phyloP scores from a whole-genome alignment of 352 stramenopile genomes.

The Globisporangium barbulae region DNA sequence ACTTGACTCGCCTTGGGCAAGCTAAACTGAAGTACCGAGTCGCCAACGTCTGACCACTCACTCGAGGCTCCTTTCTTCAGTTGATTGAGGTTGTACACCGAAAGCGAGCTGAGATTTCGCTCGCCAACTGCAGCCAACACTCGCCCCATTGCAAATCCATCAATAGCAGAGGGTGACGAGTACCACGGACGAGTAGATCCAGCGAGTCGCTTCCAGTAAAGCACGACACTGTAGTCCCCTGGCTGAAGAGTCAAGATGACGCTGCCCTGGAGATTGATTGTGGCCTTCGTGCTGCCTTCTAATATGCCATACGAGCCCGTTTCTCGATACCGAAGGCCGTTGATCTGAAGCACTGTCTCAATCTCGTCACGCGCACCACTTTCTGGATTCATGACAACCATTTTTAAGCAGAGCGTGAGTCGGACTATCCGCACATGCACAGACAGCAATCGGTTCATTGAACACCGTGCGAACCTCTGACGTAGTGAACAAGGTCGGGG shows the following conservation, averaged over 20 bases:
- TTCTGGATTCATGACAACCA: slow-evolving; percentile 32
- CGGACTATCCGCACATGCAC: background rate
- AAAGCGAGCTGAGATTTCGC: slow-evolving; percentile 37
- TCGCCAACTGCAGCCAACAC: slow-evolving; percentile 55
- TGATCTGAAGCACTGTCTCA: slow-evolving; percentile 58
- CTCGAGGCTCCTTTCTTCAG: slow-evolving; percentile 27
- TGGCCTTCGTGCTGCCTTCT: slow-evolving; percentile 49
- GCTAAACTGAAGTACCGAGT: slow-evolving; percentile 72
- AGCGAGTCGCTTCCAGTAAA: slow-evolving; percentile 56
- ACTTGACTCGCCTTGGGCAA: slow-evolving; percentile 53
- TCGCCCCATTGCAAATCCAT: slow-evolving; percentile 72
- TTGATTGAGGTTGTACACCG: slow-evolving; percentile 54
- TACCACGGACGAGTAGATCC: slow-evolving; percentile 60
- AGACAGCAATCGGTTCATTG: background rate
- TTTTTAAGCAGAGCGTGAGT: background rate
- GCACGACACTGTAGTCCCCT: slow-evolving; percentile 53
- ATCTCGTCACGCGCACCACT: slow-evolving; percentile 52
- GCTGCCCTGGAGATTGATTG: slow-evolving; percentile 51
- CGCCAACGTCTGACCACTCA: slow-evolving; percentile 73
- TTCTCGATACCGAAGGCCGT: slow-evolving; percentile 63
- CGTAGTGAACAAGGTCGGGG: slow-evolving; percentile 47
- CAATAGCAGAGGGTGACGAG: slow-evolving; percentile 47
- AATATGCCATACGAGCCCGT: slow-evolving; percentile 64
- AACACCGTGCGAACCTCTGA: slow-evolving; percentile 33
- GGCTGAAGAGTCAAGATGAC: slow-evolving; percentile 61